Base-by-base conservation (phyloP, 2,329 filamentous ascomycete species). In the Pyrenophora graminea region DNA sequence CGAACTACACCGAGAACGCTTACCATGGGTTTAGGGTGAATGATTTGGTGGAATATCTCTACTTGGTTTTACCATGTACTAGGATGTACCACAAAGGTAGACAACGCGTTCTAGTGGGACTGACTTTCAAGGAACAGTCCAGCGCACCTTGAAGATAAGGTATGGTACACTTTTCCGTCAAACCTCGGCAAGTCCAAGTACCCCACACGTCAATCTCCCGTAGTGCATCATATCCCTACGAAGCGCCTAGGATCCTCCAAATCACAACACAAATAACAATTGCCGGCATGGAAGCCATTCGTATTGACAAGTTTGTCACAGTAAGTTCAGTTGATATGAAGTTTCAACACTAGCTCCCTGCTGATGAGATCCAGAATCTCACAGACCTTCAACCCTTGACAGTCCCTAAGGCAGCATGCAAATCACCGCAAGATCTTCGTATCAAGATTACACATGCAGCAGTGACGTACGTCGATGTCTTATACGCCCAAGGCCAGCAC, bases 401-500 rank as follows among this genome's bases (percentile, higher is more conserved):
- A 10, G 46, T 63, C 9, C 67, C 75, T 5, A 49, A 56, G 9
- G 76, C 76, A 8, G 48, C 60, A 13, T 62, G 71, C 3, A 67
- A 70, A 27, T 52, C 67, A 8, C 62, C 68, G 25, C 67, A 78
- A 52, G 71, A 77, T 30, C 58, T 82, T 15, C 58, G 52, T 6
- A 68, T 84, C 33, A 73, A 73, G 46, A 77, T 85, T 44, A 79
- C 79, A 1, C 82, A 83, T 51, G 79, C 80, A 46, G 81, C 82
- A 3, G 73, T 84, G 18, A 85, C 85, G 46, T 84, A 84, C 62
- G 82, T 85, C 40, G 84, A 86, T 61, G 77, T 83, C 7, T 76
- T 86, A 39, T 85, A 85, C 63, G 80, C 80, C 2, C 66, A 64
- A 61, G 83, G 83, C 6, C 77, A 79, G 56, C 83, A 86, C 60